These are phyloP conservation scores for Chalciporus sp. DNA, from an alignment of 1,284 basidiomycete genomes.

Conservation along the genomic window DNA sequence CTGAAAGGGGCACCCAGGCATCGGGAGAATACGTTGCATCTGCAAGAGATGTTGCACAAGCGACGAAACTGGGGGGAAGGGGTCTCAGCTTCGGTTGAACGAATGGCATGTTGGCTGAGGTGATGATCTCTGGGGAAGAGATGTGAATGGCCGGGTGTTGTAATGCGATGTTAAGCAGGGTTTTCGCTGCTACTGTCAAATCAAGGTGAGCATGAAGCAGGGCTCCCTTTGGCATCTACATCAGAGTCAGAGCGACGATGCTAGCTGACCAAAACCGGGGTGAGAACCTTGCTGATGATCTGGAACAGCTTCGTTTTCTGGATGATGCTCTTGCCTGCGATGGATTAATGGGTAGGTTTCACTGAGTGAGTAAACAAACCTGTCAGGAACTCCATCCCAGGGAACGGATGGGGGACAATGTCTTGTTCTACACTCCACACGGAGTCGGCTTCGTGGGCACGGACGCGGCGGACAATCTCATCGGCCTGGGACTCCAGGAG, in stretches of 20 bases:
- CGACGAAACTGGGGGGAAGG: slow-evolving; percentile 40
- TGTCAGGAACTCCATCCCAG: slow-evolving; percentile 77
- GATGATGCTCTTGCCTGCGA: slow-evolving; percentile 56
- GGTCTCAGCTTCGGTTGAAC: slow-evolving; percentile 54
- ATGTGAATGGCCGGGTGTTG: slow-evolving; percentile 62
- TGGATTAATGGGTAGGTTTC: neutral
- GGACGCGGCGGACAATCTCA: slow-evolving; percentile 52
- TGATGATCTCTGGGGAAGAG: slow-evolving; percentile 37
- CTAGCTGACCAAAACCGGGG: neutral
- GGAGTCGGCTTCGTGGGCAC: slow-evolving; percentile 51
- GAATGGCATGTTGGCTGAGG: slow-evolving; percentile 35
- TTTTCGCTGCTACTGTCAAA: slow-evolving; percentile 59
- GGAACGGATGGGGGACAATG: slow-evolving; percentile 62
- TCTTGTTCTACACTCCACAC: slow-evolving; percentile 60
- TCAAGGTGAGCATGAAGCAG: slow-evolving; percentile 73
- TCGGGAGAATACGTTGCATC: slow-evolving; percentile 44
- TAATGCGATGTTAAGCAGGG: slow-evolving; percentile 55
- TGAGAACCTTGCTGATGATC: slow-evolving; percentile 55
- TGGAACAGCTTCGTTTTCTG: slow-evolving; percentile 57
- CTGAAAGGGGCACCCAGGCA: slow-evolving; percentile 56
- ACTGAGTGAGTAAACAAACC: slow-evolving; percentile 38
- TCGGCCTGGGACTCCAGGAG: slow-evolving; percentile 55
- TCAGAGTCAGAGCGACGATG: slow-evolving; percentile 1
- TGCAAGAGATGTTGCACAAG: slow-evolving; percentile 43
- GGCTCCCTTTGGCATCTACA: slow-evolving; percentile 76